A percentile compares a stretch with the other conserved stretches of the same genome.
These are phyloP conservation scores for Neurospora pannonica DNA, from an alignment of 495 filamentous ascomycete genomes.

Conservation along the genomic window DNA sequence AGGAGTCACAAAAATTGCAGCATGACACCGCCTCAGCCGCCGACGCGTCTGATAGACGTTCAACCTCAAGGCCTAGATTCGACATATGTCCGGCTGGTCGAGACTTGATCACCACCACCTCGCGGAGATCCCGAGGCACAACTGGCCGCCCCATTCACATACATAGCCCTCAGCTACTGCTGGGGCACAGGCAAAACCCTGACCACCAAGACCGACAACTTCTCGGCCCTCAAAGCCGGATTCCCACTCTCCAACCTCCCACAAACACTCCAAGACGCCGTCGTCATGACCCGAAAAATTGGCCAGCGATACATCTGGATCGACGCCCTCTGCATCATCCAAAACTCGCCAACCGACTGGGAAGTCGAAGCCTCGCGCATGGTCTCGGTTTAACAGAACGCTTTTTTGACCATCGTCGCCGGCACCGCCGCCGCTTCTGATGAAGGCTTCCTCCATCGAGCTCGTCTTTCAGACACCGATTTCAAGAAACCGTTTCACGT, in stretches of 20 bases:
- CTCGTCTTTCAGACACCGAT: not conserved
- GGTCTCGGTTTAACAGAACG: slow-evolving; percentile 2
- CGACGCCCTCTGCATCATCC: slow-evolving; percentile 2
- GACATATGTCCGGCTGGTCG: not conserved
- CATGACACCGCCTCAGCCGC: not conserved
- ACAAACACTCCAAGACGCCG: not conserved
- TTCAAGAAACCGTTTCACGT: not conserved
- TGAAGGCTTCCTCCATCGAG: not conserved
- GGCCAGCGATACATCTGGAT: not conserved
- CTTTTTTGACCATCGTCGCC: slow-evolving; percentile 1
- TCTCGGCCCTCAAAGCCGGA: not conserved
- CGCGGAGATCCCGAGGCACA: too few species aligned
- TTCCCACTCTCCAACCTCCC: not conserved
- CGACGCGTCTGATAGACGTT: not conserved
- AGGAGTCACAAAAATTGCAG: not conserved
- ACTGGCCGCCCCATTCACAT: not conserved
- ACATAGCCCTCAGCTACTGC: not conserved
- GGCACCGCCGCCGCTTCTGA: not conserved
- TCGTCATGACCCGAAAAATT: not conserved
- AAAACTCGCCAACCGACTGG: slow-evolving; percentile 1
- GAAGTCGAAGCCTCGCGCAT: slow-evolving; percentile 4
- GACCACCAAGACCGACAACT: not conserved
- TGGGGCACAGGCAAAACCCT: not conserved
- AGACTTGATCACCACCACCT: not conserved
- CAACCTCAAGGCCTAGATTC: not conserved